A percentile compares a stretch with the other conserved stretches of the same genome.
These are phyloP conservation scores for Aureobasidium sp. DNA, from an alignment of 2,329 filamentous ascomycete genomes.

Conservation along the genomic window DNA sequence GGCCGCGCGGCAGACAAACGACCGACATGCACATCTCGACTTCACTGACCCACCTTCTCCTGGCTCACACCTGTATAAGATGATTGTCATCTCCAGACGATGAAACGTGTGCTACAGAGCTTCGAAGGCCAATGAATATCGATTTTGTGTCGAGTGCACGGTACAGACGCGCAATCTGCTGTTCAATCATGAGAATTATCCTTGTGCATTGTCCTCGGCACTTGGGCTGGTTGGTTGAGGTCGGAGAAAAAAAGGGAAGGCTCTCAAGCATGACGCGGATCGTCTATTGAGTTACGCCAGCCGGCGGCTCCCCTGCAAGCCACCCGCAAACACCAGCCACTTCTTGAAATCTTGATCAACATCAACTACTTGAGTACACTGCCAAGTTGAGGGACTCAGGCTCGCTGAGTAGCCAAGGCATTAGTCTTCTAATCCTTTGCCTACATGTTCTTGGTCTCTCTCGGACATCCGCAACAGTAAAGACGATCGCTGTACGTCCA, in stretches of 20 bases:
- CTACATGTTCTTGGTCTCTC: neutral
- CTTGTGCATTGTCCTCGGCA: neutral
- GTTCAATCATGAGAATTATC: neutral
- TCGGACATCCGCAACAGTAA: neutral
- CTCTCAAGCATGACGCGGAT: constrained; percentile 1
- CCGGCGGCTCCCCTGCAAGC: neutral
- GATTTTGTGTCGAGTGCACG: neutral
- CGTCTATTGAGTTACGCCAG: neutral
- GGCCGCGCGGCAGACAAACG: constrained; percentile 10
- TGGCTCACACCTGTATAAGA: neutral
- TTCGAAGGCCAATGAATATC: neutral
- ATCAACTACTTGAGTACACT: neutral
- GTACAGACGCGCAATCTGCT: neutral
- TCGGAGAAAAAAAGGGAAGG: neutral
- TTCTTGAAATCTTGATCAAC: neutral
- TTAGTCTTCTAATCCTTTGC: neutral
- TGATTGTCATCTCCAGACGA: constrained; percentile 7
- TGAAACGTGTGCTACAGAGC: neutral
- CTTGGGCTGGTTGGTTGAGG: neutral
- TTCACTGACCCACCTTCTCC: constrained; percentile 2
- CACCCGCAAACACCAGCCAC: neutral
- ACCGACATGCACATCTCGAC: constrained; percentile 4
- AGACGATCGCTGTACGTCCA: neutral
- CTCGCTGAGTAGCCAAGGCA: neutral
- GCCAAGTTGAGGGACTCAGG: neutral